These are phyloP conservation scores for Penicillium glabrum DNA, from an alignment of 2,329 filamentous ascomycete genomes.

Conservation along the genomic window DNA sequence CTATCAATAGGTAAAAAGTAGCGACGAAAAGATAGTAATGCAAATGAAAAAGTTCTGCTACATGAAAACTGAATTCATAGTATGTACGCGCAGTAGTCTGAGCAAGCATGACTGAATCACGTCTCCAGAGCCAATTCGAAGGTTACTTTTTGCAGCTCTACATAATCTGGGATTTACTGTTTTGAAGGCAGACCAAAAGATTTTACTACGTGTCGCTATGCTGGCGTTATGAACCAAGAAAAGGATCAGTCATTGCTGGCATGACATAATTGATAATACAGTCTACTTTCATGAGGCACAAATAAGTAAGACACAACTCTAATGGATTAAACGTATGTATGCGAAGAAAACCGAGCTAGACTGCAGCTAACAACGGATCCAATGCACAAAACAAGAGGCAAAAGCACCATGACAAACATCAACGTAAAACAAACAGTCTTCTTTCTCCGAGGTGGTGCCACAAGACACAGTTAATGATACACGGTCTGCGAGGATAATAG, in stretches of 20 bases:
- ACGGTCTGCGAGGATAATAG: conserved; percentile 21
- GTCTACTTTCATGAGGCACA: too few species aligned
- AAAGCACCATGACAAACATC: conserved; percentile 12
- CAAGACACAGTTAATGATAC: conserved; percentile 31
- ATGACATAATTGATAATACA: too few species aligned
- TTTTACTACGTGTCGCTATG: too few species aligned
- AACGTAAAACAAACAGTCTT: conserved; percentile 27
- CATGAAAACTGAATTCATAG: neutral
- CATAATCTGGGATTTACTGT: too few species aligned
- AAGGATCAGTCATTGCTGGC: too few species aligned
- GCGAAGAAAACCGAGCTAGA: conserved; percentile 10
- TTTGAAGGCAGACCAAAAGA: too few species aligned
- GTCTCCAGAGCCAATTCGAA: neutral
- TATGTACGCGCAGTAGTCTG: neutral
- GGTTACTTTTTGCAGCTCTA: too few species aligned
- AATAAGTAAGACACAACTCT: conserved; percentile 1
- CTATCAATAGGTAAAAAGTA: neutral
- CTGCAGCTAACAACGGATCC: conserved; percentile 13
- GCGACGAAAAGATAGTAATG: neutral
- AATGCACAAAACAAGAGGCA: conserved; percentile 14
- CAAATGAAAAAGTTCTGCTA: neutral
- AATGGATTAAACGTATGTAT: conserved; percentile 20
- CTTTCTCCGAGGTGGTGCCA: conserved; percentile 31
- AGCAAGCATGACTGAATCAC: too few species aligned
- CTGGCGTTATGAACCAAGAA: rapidly evolving